These are phyloP conservation scores for Hibiscus mutabilis DNA, from an alignment of 345 rosid species.

Conservation along the genomic window DNA sequence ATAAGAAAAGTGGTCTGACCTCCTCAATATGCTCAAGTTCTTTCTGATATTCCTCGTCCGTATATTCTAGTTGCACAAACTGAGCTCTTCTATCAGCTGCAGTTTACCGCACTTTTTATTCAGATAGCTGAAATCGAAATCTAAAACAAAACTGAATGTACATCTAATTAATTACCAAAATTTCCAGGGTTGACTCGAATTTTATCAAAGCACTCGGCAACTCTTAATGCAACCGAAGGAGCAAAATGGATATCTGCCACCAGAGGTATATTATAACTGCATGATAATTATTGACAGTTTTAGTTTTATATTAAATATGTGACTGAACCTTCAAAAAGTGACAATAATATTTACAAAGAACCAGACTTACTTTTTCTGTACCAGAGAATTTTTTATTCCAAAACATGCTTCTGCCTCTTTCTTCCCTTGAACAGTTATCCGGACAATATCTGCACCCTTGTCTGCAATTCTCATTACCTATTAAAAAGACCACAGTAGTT, in stretches of 20 bases:
- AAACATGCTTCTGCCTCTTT: conserved; percentile 96
- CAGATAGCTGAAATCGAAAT: conserved; percentile 10
- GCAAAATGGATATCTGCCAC: conserved; percentile 99
- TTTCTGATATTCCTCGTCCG: conserved; percentile 90
- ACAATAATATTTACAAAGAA: neutral
- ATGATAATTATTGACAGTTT: conserved; percentile 18
- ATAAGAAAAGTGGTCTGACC: neutral
- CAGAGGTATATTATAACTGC: conserved; percentile 90
- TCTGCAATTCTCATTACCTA: conserved; percentile 97
- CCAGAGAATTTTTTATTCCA: conserved; percentile 83
- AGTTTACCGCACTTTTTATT: conserved; percentile 19
- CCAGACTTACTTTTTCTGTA: conserved; percentile 72
- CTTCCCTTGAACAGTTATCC: conserved; percentile 98
- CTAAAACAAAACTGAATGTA: conserved; percentile 11
- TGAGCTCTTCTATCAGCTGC: conserved; percentile 97
- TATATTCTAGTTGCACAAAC: conserved; percentile 81
- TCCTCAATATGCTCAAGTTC: conserved; percentile 71
- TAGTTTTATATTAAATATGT: neutral
- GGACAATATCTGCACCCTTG: conserved; percentile 83
- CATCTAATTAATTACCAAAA: conserved; percentile 45
- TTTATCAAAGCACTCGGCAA: conserved; percentile 95
- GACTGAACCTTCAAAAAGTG: neutral
- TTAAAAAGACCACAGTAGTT: conserved; percentile 3
- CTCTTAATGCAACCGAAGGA: conserved; percentile 81
- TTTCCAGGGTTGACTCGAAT: conserved; percentile 99